Percentiles rank a stretch among this genome's conserved stretches.
Evolutionary conservation across 2,329 filamentous ascomycete species (phyloP).

Genomic region (Curvularia spicifera): DNA sequence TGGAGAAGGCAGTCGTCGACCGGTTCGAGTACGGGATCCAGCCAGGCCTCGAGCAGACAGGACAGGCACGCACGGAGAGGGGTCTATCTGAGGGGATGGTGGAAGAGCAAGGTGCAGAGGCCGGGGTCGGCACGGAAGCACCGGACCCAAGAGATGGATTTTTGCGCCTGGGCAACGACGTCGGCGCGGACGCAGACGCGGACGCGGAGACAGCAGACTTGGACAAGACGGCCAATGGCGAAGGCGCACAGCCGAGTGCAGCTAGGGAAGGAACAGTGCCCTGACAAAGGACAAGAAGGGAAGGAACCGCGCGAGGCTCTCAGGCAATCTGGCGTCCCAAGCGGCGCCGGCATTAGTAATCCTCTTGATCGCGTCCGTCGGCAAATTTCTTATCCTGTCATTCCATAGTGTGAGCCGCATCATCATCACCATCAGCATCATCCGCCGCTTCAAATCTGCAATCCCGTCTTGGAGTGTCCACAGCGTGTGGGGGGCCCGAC

Average conservation of each 20-base stretch:
- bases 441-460: neutral
- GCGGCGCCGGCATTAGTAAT: slow-evolving; percentile 3
- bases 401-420: neutral
- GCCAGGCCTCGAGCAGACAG: neutral
- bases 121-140: slow-evolving; percentile 7
- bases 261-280: slow-evolving; percentile 4
- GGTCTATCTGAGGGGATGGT: neutral
- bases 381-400: neutral
- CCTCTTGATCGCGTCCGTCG: slow-evolving; percentile 1
- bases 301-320: neutral
- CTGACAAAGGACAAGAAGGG: neutral
- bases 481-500: neutral
- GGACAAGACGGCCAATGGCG: too few relatives aligned
- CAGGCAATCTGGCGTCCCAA: neutral
- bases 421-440: neutral
- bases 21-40: slow-evolving; percentile 21
- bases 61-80: neutral
- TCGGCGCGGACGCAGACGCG: neutral
- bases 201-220: neutral
- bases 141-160: slow-evolving; percentile 4
- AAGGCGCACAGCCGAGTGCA: neutral
- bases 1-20: slow-evolving; percentile 23
- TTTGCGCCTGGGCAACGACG: neutral
- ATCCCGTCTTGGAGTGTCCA: neutral
- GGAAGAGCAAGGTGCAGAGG: slow-evolving; percentile 9